Conservation (phyloP, 2,329 filamentous ascomycete genomes). For the Hysterium pulicare region DNA sequence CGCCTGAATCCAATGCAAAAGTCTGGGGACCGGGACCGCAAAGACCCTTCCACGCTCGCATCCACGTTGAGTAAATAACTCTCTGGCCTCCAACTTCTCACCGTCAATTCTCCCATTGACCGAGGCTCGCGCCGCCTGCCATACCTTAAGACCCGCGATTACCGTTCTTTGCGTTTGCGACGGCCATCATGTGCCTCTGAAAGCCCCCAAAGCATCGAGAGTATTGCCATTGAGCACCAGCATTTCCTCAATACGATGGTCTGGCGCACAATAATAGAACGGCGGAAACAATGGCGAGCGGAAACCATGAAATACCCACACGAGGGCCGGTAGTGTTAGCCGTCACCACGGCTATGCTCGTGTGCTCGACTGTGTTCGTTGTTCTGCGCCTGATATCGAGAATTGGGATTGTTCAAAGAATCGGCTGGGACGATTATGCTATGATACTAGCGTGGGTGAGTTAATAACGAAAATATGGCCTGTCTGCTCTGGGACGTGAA, state of each 20-base stretch:
- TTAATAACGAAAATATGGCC: neutral
- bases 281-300: slow-evolving; percentile 25
- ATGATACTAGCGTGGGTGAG: slow-evolving; percentile 74
- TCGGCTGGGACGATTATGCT: slow-evolving; percentile 75
- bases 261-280: slow-evolving; percentile 9
- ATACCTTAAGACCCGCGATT: no score
- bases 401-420: slow-evolving; percentile 65
- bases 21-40: neutral
- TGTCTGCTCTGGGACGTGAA: neutral
- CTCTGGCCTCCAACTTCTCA: no score
- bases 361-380: slow-evolving; percentile 71
- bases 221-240: no score
- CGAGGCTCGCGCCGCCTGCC: no score
- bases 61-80: no score
- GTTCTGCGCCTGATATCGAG: slow-evolving; percentile 70
- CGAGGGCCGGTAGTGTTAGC: slow-evolving; percentile 55
- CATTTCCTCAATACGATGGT: slow-evolving; percentile 11
- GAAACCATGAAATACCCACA: slow-evolving; percentile 17
- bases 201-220: no score
- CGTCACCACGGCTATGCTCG: slow-evolving; percentile 67
- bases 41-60: no score
- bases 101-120: no score
- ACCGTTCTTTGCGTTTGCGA: no score
- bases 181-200: no score
- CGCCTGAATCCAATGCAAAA: neutral